These are phyloP conservation scores for Penicillium polonicum DNA, from an alignment of 2,329 filamentous ascomycete genomes.

Conservation along the genomic window DNA sequence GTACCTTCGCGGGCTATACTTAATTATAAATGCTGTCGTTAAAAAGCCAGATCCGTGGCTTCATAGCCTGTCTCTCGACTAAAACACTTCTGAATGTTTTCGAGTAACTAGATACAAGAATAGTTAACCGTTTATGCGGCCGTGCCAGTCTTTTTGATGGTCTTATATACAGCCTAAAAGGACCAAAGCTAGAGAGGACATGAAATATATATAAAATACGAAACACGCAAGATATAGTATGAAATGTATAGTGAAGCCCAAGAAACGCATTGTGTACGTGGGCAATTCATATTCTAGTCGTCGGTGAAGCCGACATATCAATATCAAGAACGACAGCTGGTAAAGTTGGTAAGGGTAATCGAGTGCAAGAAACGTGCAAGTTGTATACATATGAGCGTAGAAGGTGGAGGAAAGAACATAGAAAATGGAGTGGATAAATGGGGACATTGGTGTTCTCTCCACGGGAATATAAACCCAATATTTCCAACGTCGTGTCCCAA, in stretches of 20 bases:
- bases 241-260: not conserved
- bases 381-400: not conserved
- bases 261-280: not conserved
- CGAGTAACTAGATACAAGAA: not conserved
- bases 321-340: not conserved
- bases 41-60: not conserved
- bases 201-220: not conserved
- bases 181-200: too few species aligned
- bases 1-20: not conserved
- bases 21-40: not conserved
- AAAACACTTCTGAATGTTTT: not conserved
- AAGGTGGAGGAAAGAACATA: not conserved
- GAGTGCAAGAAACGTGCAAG: not conserved
- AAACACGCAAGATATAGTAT: not conserved
- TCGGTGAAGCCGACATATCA: not conserved
- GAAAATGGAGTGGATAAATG: not conserved
- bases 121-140: too few species aligned
- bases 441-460: not conserved
- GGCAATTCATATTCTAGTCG: not conserved
- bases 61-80: not conserved
- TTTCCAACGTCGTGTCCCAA: not conserved
- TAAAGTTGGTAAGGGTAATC: not conserved
- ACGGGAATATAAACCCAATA: not conserved
- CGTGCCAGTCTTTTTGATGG: too few species aligned
- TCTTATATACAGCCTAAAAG: not conserved